Evolutionary conservation across 78 protist genomes (phyloP).

Genomic region (Dictyostelium purpureum): DNA sequence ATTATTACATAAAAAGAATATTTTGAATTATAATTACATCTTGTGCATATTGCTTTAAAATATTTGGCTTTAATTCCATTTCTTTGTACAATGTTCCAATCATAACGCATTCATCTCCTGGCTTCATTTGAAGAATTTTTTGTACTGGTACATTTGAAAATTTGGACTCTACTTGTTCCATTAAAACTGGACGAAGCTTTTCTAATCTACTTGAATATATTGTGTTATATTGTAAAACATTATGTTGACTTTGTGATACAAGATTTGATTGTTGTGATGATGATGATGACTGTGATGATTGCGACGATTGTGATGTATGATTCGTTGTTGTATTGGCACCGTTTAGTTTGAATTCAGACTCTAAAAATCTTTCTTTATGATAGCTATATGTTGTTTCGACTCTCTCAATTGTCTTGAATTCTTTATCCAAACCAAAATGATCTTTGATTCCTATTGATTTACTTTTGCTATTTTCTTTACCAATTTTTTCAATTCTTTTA

Average conservation of each 20-base stretch:
- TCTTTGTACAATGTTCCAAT: slow-evolving; percentile 79
- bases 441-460: neutral
- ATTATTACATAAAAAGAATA: neutral
- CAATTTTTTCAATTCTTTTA: neutral
- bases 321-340: neutral
- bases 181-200: slow-evolving; percentile 27
- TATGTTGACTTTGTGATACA: neutral
- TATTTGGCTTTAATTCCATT: slow-evolving; percentile 74
- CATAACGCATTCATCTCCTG: slow-evolving; percentile 56
- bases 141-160: neutral
- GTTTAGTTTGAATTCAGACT: neutral
- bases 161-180: neutral
- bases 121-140: slow-evolving; percentile 71
- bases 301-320: neutral
- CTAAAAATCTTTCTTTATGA: slow-evolving; percentile 14
- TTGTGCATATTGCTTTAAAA: slow-evolving; percentile 65
- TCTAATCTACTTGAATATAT: slow-evolving; percentile 45
- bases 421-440: neutral
- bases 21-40: slow-evolving; percentile 1
- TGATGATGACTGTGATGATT: no score
- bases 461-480: neutral
- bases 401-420: neutral
- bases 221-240: slow-evolving; percentile 19
- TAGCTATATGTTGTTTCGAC: neutral
- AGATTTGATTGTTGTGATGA: neutral